A percentile compares a stretch with the other conserved stretches of the same genome.
These are phyloP conservation scores for Blastobotrys muscicola DNA, from an alignment of 805 yeast species.

Conservation along the genomic window DNA sequence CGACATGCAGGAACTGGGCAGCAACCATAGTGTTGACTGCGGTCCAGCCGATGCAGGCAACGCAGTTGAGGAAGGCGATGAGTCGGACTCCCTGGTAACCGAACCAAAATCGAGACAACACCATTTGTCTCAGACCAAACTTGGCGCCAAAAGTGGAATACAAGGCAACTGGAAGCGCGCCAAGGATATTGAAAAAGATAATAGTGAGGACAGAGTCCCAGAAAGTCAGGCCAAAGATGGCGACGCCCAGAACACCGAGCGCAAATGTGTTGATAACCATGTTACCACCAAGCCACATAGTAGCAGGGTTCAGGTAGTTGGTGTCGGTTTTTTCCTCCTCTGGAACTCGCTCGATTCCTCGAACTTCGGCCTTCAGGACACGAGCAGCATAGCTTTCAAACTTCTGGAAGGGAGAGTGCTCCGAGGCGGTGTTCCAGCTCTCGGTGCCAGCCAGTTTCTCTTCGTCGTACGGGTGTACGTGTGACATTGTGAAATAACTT, in stretches of 20 bases:
- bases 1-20: conserved; percentile 72
- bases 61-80: conserved; percentile 63
- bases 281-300: conserved; percentile 90
- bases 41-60: conserved; percentile 94
- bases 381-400: conserved; percentile 6
- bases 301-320: conserved; percentile 58
- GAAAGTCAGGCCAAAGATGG: conserved; percentile 59
- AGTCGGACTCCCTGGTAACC: conserved; percentile 72
- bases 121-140: conserved; percentile 83
- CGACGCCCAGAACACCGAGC: conserved; percentile 62
- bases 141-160: conserved; percentile 76
- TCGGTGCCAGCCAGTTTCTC: too few species aligned
- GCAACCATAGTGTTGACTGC: conserved; percentile 86
- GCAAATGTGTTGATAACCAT: conserved; percentile 77
- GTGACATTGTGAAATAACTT: too few species aligned
- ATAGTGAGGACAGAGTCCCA: conserved; percentile 61
- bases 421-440: conserved; percentile 3
- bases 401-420: conserved; percentile 1
- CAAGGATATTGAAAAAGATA: conserved; percentile 64
- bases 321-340: conserved; percentile 69
- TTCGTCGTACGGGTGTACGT: too few species aligned
- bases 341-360: conserved; percentile 74
- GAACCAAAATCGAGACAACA: conserved; percentile 63
- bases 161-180: conserved; percentile 71
- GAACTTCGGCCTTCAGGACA: conserved; percentile 36